These are phyloP conservation scores for Astrephomene gubernaculifera DNA, from an alignment of 139 green algal genomes.

Conservation along the genomic window DNA sequence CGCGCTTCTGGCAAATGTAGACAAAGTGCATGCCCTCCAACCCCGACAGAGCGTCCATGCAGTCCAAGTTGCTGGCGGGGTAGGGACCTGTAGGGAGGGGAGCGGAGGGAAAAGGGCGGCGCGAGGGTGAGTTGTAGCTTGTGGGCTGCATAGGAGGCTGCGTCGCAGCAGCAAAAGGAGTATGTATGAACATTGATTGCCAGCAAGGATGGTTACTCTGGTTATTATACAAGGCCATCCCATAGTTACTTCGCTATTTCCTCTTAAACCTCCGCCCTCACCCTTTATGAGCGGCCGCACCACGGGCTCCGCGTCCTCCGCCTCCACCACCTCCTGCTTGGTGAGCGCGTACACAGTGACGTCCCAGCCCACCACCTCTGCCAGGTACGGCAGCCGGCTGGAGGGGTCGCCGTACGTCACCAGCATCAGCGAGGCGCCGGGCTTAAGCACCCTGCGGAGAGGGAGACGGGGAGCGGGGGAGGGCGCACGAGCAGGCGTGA, in stretches of 20 bases:
- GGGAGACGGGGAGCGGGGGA: background rate
- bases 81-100: constrained; percentile 46
- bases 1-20: constrained; percentile 42
- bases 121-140: too few species aligned
- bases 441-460: constrained; percentile 36
- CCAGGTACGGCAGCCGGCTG: constrained; percentile 45
- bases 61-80: constrained; percentile 37
- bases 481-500: background rate
- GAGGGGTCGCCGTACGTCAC: constrained; percentile 55
- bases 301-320: constrained; percentile 36
- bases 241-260: background rate
- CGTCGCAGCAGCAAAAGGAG: too few species aligned
- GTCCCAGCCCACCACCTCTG: background rate
- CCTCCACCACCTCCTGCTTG: constrained; percentile 40
- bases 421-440: constrained; percentile 32
- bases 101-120: too few species aligned
- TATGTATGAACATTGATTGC: too few species aligned
- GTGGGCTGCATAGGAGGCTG: too few species aligned
- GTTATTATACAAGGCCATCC: too few species aligned
- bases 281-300: constrained; percentile 38
- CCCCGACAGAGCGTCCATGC: constrained; percentile 39
- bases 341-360: constrained; percentile 26
- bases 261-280: background rate
- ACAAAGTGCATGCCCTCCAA: constrained; percentile 45
- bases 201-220: too few species aligned